Base-by-base conservation (phyloP, 2,329 filamentous ascomycete genomes). In the Trichoderma simmonsii region DNA sequence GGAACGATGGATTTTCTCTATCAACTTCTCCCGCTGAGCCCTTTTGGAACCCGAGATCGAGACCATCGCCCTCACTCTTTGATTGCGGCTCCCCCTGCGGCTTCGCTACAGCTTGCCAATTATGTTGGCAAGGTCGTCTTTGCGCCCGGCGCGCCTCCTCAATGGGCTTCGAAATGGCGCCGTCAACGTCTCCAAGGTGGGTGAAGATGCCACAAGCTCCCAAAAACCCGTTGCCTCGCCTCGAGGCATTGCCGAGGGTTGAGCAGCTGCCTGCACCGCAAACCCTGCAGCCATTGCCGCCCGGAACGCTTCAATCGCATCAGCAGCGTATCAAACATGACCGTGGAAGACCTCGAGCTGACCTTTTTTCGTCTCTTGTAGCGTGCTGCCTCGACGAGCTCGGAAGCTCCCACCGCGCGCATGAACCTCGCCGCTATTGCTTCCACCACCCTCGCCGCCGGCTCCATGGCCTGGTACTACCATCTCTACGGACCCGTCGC, bases 391-490 rank as follows among this genome's bases (percentile, higher is more conserved):
- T 95, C 94, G 80, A 91, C 93, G 79, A 90, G 90, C 85, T 92
- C 92, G 83, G 87, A 91, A 81, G 82, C 83, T 75, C 92, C 93
- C 79, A 88, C 92, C 79, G 91, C 93, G 84, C 91, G 91, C 85
- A 88, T 96, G 83, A 98, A 95, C 85, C 87, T 95, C 79, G 92
- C 95, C 82, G 94, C 93, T 81, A 89, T 90, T 80, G 93, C 93
- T 81, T 95, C 96, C 78, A 97, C 94, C 78, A 90, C 92, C 79
- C 88, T 94, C 81, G 94, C 95, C 79, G 87, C 93, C 84, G 95
- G 94, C 79, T 95, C 95, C 77, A 91, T 95, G 80, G 95, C 93
- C 78, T 98, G 95, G 94, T 98, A 98, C 87, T 97, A 95, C 84
- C 94, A 97, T 85, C 91, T 97, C 78, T 98, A 97, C 85, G 96